Conservation (phyloP, 176 grass and related monocot genomes). For the Poa pratensis region DNA sequence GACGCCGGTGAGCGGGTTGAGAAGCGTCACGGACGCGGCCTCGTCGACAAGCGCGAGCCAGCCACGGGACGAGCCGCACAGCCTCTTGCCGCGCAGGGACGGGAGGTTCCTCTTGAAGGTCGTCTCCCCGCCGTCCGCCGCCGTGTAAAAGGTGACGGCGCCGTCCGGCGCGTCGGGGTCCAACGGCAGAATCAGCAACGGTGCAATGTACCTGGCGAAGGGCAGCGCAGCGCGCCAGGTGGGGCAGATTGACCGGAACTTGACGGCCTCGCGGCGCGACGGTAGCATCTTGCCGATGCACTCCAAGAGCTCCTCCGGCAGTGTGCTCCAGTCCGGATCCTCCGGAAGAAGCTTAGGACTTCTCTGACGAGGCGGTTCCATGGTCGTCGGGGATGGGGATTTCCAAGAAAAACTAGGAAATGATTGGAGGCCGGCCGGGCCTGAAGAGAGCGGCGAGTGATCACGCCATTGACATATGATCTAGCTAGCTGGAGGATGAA, state of each 20-base stretch:
- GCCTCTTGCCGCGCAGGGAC: neutral
- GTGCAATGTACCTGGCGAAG: slow-evolving; percentile 17
- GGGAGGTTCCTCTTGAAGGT: neutral
- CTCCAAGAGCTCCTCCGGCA: slow-evolving; percentile 8
- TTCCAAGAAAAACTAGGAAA: neutral
- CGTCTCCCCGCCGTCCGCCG: neutral
- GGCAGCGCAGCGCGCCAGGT: neutral
- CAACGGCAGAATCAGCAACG: slow-evolving; percentile 20
- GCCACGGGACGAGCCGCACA: slow-evolving; percentile 18
- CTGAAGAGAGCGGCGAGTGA: neutral
- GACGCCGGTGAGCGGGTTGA: slow-evolving; percentile 37
- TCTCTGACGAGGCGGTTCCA: neutral
- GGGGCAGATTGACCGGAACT: slow-evolving; percentile 5
- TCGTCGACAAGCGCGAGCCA: slow-evolving; percentile 45
- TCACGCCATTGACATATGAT: neutral
- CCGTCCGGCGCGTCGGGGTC: neutral
- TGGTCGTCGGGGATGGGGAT: neutral
- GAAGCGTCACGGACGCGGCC: slow-evolving; percentile 31
- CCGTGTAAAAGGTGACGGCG: slow-evolving; percentile 19
- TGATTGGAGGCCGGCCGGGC: neutral
- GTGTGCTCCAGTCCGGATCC: slow-evolving; percentile 18
- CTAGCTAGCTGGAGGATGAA: no score
- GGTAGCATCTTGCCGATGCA: neutral
- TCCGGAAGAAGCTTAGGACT: neutral
- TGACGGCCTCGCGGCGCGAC: neutral